Conservation (phyloP, 2,329 filamentous ascomycete species). For the Cladophialophora chaetospira region DNA sequence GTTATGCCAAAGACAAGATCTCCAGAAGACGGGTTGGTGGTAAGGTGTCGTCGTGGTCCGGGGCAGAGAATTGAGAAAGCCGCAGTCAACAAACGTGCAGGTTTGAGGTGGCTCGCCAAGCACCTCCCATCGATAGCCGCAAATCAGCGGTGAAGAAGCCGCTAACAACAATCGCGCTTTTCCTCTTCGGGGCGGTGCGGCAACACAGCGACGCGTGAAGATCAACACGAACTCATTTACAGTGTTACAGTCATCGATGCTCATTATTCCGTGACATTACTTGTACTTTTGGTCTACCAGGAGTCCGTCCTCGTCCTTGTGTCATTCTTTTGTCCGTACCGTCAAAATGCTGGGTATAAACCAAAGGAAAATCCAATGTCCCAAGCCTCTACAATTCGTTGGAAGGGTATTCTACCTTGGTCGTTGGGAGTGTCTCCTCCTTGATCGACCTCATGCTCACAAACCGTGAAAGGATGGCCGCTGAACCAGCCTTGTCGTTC, state of each 20-base stretch:
- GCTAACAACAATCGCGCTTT: slow-evolving; percentile 7
- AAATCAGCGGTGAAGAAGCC: slow-evolving; percentile 28
- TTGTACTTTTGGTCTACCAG: background rate
- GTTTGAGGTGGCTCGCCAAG: slow-evolving; percentile 15
- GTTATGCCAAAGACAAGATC: slow-evolving; percentile 13
- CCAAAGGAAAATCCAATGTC: background rate
- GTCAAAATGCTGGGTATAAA: slow-evolving; percentile 7
- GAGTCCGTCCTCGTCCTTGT: background rate
- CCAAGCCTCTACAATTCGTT: slow-evolving; percentile 45
- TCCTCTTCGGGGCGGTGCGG: slow-evolving; percentile 2
- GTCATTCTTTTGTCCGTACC: background rate
- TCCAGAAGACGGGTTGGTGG: slow-evolving; percentile 5
- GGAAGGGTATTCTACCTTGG: slow-evolving; percentile 55
- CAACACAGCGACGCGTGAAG: slow-evolving; percentile 6
- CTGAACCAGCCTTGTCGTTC: slow-evolving; percentile 60
- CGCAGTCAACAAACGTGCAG: slow-evolving; percentile 26
- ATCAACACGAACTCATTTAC: too few species aligned
- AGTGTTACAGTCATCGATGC: too few species aligned
- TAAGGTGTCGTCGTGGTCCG: slow-evolving; percentile 21
- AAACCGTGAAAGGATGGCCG: slow-evolving; percentile 55
- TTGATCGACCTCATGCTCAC: slow-evolving; percentile 60
- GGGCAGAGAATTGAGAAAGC: slow-evolving; percentile 18
- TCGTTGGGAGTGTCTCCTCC: slow-evolving; percentile 55
- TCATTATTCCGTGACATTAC: background rate
- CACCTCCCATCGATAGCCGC: background rate